Evolutionary conservation across 1,139 yeast species (phyloP), one percentile per base, ranked within the genome.

Genomic region (Suhomyces atakaporum): DNA sequence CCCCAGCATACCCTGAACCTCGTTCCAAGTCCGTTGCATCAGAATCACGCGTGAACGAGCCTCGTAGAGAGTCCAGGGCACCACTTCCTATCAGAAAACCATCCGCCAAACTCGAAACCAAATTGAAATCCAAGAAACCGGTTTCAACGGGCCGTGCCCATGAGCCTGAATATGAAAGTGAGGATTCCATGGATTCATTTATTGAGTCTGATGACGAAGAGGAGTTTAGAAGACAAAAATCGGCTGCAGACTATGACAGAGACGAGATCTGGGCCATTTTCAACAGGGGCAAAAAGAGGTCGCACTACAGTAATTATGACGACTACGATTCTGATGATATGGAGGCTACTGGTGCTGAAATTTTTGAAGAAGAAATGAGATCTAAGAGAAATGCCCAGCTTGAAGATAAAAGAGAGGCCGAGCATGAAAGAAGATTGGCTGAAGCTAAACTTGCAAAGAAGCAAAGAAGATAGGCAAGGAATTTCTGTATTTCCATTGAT

Each of bases 321-420:
- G 82, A 80, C 39, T 80, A 81, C 35, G 69, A 63, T 27, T 73
- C 74, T 23, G 87, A 82, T 42, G 95, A 86, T 53, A 90, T 90
- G 97, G 97, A 90, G 55, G 96, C 96, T 6, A 84, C 94, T 1
- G 97, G 96, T 14, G 81, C 81, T 19, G 96, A 90, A 48, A 79
- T 90, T 26, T 64, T 88, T 28, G 86, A 77, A 36, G 97, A 90
- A 54, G 97, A 90, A 58, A 74, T 66, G 46, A 59, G 76, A 28
- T 83, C 96, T 4, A 69, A 80, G 33, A 67, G 63, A 10, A 56
- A 51, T 18, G 95, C 89, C 0, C 73, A 74, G 47, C 46, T 69
- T 29, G 96, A 86, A 53, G 95, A 86, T 50, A 67, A 69, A 37
- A 62, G 66, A 35, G 95, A 85, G 53, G 72, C 73, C 50, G 75